Evolutionary conservation across 2,329 filamentous ascomycete genomes (phyloP).

Genomic region (Tolypocladium guangdongense): DNA sequence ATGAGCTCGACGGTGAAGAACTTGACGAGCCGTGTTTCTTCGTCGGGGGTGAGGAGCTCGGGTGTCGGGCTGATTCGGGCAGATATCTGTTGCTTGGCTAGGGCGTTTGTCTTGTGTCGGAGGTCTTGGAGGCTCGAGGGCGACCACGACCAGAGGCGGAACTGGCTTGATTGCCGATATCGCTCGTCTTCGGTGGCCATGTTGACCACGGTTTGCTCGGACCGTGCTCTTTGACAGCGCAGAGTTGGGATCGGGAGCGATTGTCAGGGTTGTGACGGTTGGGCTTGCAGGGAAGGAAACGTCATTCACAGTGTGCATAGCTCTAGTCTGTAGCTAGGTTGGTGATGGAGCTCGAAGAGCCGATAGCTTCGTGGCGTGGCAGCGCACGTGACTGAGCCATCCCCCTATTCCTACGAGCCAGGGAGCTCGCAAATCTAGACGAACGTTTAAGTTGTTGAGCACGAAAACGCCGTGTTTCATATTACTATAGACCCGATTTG

Average conservation of each 20-base stretch:
- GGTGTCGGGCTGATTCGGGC: constrained; percentile 46
- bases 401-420: neutral
- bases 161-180: constrained; percentile 86
- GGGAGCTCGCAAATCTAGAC: neutral
- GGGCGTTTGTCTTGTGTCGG: constrained; percentile 66
- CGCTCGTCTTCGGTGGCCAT: constrained; percentile 82
- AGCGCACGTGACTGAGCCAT: neutral
- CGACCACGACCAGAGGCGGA: constrained; percentile 85
- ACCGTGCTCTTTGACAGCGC: neutral
- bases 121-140: constrained; percentile 58
- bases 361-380: neutral
- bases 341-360: neutral
- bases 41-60: constrained; percentile 72
- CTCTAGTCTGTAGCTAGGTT: too few species aligned
- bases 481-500: neutral
- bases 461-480: neutral
- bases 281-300: neutral
- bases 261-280: neutral
- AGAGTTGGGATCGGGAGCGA: neutral
- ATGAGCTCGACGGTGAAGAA: constrained; percentile 59
- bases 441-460: neutral
- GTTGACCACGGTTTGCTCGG: constrained; percentile 3
- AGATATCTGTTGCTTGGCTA: constrained; percentile 54
- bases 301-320: neutral
- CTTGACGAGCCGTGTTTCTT: constrained; percentile 72